Conservation (phyloP, 164 flowering plant genomes). For the Stephania cephalantha region DNA sequence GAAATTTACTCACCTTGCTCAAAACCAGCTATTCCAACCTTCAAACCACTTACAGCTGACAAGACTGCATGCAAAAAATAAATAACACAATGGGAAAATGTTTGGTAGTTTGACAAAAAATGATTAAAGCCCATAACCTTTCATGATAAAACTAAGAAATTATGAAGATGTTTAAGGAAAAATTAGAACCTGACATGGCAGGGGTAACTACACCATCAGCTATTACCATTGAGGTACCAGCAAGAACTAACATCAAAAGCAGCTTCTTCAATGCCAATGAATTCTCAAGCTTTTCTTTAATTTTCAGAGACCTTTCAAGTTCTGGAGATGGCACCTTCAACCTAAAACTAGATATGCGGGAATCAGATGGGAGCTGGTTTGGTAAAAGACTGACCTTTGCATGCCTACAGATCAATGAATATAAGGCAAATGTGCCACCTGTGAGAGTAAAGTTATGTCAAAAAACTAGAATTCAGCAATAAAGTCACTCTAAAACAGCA, state of each 20-base stretch:
- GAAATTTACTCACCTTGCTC: conserved; percentile 50
- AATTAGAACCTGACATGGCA: conserved; percentile 91
- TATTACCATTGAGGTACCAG: conserved; percentile 94
- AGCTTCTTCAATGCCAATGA: conserved; percentile 74
- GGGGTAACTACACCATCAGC: conserved; percentile 97
- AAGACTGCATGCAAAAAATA: conserved; percentile 49
- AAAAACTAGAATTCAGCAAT: background rate
- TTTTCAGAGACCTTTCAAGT: conserved; percentile 91
- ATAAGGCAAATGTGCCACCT: conserved; percentile 99
- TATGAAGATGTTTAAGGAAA: background rate
- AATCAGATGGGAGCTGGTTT: conserved; percentile 93
- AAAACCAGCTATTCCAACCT: conserved; percentile 66
- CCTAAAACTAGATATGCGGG: conserved; percentile 98
- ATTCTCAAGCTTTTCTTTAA: conserved; percentile 83
- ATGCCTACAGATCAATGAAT: conserved; percentile 93
- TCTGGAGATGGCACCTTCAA: conserved; percentile 96
- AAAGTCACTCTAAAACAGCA: background rate
- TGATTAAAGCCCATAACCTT: background rate
- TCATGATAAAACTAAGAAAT: background rate
- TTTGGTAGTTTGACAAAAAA: background rate
- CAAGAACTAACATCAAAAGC: conserved; percentile 81
- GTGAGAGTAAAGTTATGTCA: conserved; percentile 22
- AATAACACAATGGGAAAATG: background rate
- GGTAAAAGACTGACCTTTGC: conserved; percentile 99
- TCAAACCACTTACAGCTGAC: conserved; percentile 92